Conservation (phyloP, 495 filamentous ascomycete genomes). For the Terfezia boudieri region DNA sequence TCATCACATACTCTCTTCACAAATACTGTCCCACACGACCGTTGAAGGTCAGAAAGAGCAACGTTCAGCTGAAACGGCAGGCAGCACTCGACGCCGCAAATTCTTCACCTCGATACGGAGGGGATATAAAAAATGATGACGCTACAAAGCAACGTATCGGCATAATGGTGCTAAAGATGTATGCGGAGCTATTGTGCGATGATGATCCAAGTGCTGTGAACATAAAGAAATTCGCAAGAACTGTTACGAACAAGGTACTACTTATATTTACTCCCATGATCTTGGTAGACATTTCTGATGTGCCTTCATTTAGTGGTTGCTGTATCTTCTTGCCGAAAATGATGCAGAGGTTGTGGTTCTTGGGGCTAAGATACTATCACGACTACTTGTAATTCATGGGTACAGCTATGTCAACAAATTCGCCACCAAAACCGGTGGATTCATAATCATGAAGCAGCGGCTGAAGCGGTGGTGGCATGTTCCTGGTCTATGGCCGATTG, state of each 20-base stretch:
- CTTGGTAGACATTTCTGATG: no score
- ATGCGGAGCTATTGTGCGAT: conserved; percentile 60
- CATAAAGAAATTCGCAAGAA: conserved; percentile 74
- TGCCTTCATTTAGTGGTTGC: conserved; percentile 48
- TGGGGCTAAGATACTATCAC: conserved; percentile 64
- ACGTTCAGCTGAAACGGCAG: conserved; percentile 12
- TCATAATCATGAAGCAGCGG: conserved; percentile 56
- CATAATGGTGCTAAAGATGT: conserved; percentile 55
- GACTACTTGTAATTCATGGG: conserved; percentile 64
- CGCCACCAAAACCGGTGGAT: conserved; percentile 61
- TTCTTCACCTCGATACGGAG: neutral
- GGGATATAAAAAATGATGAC: conserved; percentile 9
- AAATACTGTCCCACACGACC: conserved; percentile 27
- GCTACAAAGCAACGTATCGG: conserved; percentile 36
- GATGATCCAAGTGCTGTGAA: conserved; percentile 35
- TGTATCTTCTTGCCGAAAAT: conserved; percentile 76
- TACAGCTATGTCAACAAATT: conserved; percentile 64
- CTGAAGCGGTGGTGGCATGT: conserved; percentile 80
- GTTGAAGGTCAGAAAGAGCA: conserved; percentile 32
- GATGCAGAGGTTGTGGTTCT: conserved; percentile 62
- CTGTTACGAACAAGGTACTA: conserved; percentile 80
- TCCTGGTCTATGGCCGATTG: conserved; percentile 64
- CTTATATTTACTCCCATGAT: conserved; percentile 3
- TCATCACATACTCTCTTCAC: conserved; percentile 81
- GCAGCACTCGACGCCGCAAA: neutral